These are phyloP conservation scores for Cyclotella distinguenda DNA, from an alignment of 108 stramenopile genomes.

Conservation along the genomic window DNA sequence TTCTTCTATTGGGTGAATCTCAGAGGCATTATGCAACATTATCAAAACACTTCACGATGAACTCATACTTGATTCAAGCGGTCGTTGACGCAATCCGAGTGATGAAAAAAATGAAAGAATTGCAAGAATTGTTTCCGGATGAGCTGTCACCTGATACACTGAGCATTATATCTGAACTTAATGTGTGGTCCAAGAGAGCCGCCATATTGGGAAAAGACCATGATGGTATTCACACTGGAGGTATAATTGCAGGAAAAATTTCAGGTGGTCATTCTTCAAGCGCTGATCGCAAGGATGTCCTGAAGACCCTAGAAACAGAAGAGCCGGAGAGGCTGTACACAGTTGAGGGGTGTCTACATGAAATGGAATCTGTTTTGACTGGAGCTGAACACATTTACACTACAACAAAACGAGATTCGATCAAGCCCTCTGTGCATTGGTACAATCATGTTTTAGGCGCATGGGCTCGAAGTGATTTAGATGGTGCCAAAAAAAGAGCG, in stretches of 20 bases:
- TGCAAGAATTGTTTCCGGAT: conserved; percentile 28
- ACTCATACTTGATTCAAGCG: conserved; percentile 22
- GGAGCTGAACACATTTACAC: conserved; percentile 23
- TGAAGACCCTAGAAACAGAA: conserved; percentile 3
- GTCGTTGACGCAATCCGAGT: conserved; percentile 37
- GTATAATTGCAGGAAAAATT: background rate
- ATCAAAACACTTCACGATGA: conserved; percentile 28
- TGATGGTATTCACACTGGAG: conserved; percentile 3
- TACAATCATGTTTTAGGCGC: conserved; percentile 73
- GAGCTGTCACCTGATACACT: conserved; percentile 29
- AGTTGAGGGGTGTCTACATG: conserved; percentile 22
- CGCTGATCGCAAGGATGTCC: conserved; percentile 9
- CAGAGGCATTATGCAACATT: conserved; percentile 24
- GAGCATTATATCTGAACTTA: conserved; percentile 36
- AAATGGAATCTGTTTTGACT: conserved; percentile 32
- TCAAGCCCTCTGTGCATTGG: conserved; percentile 35
- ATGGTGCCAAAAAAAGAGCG: conserved; percentile 18
- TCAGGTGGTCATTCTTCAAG: background rate
- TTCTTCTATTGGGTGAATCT: background rate
- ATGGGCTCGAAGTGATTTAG: conserved; percentile 59
- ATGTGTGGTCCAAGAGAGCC: conserved; percentile 39
- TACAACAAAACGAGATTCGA: conserved; percentile 20
- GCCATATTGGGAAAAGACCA: conserved; percentile 16
- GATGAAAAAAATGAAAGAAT: conserved; percentile 34
- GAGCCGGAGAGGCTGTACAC: conserved; percentile 15